These are phyloP conservation scores for Infundibulicybe gibba DNA, from an alignment of 768 basidiomycete genomes.

Conservation along the genomic window DNA sequence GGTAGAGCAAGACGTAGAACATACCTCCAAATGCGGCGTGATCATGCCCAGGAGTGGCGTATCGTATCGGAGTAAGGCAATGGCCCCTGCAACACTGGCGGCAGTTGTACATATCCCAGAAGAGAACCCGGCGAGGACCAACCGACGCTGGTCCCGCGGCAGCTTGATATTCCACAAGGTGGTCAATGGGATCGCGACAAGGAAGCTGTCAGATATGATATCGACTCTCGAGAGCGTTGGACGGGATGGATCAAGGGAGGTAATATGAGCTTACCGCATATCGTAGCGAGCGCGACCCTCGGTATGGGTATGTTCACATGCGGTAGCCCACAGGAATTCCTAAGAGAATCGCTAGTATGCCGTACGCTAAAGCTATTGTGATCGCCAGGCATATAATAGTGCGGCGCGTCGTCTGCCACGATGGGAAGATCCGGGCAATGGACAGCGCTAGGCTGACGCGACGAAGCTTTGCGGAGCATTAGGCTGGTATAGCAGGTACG, in stretches of 20 bases:
- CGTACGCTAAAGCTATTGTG: neutral
- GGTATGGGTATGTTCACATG: neutral
- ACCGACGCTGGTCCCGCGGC: conserved; percentile 2
- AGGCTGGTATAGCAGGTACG: too few relatives aligned
- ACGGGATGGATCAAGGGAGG: neutral
- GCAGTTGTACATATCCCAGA: neutral
- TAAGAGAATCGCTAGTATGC: neutral
- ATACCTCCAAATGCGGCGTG: too few relatives aligned
- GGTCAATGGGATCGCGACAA: conserved; percentile 4
- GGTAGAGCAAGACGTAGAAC: too few relatives aligned
- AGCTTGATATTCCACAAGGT: conserved; percentile 6
- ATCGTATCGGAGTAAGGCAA: too few relatives aligned
- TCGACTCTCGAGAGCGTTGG: conserved; percentile 1
- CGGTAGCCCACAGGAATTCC: neutral
- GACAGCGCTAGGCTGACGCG: neutral
- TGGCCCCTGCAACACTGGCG: too few relatives aligned
- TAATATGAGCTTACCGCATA: neutral
- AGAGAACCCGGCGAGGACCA: conserved; percentile 6
- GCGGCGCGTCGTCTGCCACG: neutral
- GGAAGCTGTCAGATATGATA: conserved; percentile 6
- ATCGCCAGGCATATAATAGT: neutral
- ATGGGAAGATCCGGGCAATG: neutral
- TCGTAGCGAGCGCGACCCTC: neutral
- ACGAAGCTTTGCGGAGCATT: neutral
- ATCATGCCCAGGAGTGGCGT: too few relatives aligned